Evolutionary conservation across 1,284 basidiomycete species (phyloP), one percentile per base, ranked within the genome.

Genomic region (Boletellus deceptivus): DNA sequence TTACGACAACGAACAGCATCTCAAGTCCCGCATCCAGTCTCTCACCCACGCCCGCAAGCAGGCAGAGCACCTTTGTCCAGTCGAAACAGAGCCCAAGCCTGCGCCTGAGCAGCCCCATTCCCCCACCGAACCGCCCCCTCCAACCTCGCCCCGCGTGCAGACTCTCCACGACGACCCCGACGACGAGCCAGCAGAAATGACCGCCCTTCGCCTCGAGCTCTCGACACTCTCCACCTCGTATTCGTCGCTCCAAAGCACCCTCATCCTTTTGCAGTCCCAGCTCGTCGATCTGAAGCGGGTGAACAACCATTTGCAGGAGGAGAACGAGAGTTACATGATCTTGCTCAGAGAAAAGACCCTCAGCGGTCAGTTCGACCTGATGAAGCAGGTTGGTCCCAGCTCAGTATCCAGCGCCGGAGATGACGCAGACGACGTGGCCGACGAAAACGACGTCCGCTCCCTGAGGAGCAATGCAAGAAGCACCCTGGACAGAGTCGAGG

Each of bases 271-370:
- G 38, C 89, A 91, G 67, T 80, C 80, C 2, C 88, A 91, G 60
- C 76, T 91, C 4, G 74, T 83, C 33, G 89, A 91, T 59, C 69
- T 91, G 46, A 87, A 89, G 67, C 75, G 89, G 49, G 89, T 91
- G 57, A 91, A 91, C 63, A 79, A 84, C 58, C 83, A 87, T 55
- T 64, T 91, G 37, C 89, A 91, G 67, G 93, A 97, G 66, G 93
- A 97, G 63, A 97, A 96, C 68, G 93, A 96, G 70, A 89, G 90
- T 43, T 98, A 93, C 73, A 93, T 95, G 77, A 91, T 93, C 55
- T 77, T 98, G 40, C 73, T 97, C 25, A 78, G 91, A 53, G 93
- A 97, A 72, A 85, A 82, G 71, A 97, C 94, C 0, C 73, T 98
- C 37, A 93, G 78, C 55, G 93, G 93, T 2, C 84, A 91, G 59